Base-by-base conservation (phyloP, 345 rosid species). In the Citropsis articulata region DNA sequence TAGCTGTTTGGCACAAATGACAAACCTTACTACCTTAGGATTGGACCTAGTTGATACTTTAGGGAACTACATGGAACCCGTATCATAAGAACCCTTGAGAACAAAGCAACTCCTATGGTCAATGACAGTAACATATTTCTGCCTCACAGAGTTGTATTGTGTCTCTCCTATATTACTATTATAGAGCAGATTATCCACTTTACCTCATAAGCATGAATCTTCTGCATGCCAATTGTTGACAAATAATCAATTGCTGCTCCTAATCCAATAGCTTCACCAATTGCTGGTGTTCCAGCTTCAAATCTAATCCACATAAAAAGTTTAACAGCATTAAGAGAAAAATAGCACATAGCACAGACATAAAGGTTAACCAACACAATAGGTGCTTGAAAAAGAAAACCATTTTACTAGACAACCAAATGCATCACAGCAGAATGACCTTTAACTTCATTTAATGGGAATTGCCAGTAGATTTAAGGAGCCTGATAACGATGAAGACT, bases 231-330 rank as follows among this genome's bases (percentile, higher is more conserved):
- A 63, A 95, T 89, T 65, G 77, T 85, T 59, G 90, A 85, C 79
- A 95, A 86, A 86, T 95, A 95, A 82, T 95, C 99, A 70, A 91
- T 78, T 66, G 98, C 99, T 63, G 98, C 97, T 84, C 98, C 99
- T 80, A 95, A 82, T 73, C 95, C 99, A 82, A 95, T 92, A 30
- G 93, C 93, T 86, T 95, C 98, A 12, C 97, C 99, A 73, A 95
- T 95, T 75, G 98, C 99, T 56, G 99, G 99, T 78, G 99, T 95
- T 83, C 98, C 99, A 77, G 99, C 99, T 86, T 94, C 99, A 79
- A 96, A 96, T 85, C 99, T 94, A 80, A 77, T 71, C 84, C 75
- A 73, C 8, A n/a, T 12, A 28, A 71, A 76, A 56, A 75, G 45
- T 19, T 50, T 6, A n/a, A 72, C 36, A 77, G 40, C 16, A 64